Base-by-base conservation (phyloP, 768 basidiomycete species). In the Harrya chromipes region DNA sequence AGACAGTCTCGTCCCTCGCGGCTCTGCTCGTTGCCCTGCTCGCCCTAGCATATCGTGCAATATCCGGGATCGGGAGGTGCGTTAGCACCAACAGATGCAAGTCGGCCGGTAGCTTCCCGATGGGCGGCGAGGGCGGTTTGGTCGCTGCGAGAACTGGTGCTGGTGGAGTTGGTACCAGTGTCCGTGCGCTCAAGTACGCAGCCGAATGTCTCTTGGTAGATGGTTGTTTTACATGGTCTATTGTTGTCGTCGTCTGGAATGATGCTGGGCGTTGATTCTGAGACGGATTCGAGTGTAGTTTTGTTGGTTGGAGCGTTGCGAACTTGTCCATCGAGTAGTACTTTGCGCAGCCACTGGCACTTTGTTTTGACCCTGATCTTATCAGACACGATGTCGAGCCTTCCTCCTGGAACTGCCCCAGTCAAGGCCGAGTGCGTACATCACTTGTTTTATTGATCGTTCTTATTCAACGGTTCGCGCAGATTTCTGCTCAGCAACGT, bases 21-120 rank as follows among this genome's bases (percentile, higher is more conserved):
- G 94, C 70, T 3, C 73, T 71, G 13, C 81, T 75, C 14, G 88
- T 75, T 24, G 87, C 80, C 47, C 83, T 78, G 46, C 77, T 88
- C 35, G 74, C 76, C 40, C 82, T 76, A 6, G 85, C 82, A 58
- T 94, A 90, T 0, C 82, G 75, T 2, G 89, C 83, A 19, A 97
- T 65, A 65, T 95, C 93, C 16, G 87, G 82, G 16, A 98, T 68
- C 7, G 93, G 84, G 21, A 94, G 74, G 63, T 82, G 78, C 3
- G 78, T 70, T 53, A 97, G 74, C 52, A 97, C 76, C 39, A 85
- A 72, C 21, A 89, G 70, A 62, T 94, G 87, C 5, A 95, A 70
- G 53, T 85, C 83, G 17, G 79, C 74, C 5, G 95, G 93, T 12
- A 97, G 80, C 23, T 79, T 80, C 10, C 95, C 95, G 44, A 95